Percentiles rank a stretch among this genome's conserved stretches.
phyloP scores from a whole-genome alignment of 352 stramenopile species.

The Phytopythium helicoides region DNA sequence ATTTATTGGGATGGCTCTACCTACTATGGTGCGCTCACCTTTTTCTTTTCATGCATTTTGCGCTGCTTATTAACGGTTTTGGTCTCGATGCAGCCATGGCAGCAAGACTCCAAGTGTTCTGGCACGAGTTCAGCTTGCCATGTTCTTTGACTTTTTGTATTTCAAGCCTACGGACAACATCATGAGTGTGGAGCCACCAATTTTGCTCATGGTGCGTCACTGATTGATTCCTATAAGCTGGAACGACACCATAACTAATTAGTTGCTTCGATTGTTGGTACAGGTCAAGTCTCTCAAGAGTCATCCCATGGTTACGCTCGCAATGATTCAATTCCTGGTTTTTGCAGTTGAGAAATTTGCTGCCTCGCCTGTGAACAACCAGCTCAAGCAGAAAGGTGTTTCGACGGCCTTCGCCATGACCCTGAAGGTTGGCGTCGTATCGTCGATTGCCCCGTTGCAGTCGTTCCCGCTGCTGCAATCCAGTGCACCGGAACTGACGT shows the following conservation, averaged over 20 bases:
- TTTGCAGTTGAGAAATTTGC: constrained; percentile 86
- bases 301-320: constrained; percentile 75
- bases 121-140: constrained; percentile 74
- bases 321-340: constrained; percentile 85
- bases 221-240: not conserved
- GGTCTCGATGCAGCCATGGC: constrained; percentile 20
- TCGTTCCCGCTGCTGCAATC: constrained; percentile 74
- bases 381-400: constrained; percentile 81
- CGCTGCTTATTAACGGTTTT: constrained; percentile 1
- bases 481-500: constrained; percentile 65
- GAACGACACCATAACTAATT: not conserved
- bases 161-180: constrained; percentile 81
- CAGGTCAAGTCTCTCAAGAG: constrained; percentile 87
- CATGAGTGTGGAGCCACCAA: constrained; percentile 80
- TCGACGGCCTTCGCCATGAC: constrained; percentile 74
- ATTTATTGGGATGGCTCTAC: constrained; percentile 86
- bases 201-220: constrained; percentile 72
- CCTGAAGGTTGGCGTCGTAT: constrained; percentile 71
- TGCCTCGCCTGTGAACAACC: constrained; percentile 64
- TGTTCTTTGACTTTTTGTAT: constrained; percentile 89
- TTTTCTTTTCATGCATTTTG: not conserved
- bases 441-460: constrained; percentile 65
- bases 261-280: not conserved
- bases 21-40: constrained; percentile 56
- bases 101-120: constrained; percentile 74